A percentile compares a stretch with the other conserved stretches of the same genome.
Conservation (phyloP, 768 basidiomycete species). For the Suillus decipiens region DNA sequence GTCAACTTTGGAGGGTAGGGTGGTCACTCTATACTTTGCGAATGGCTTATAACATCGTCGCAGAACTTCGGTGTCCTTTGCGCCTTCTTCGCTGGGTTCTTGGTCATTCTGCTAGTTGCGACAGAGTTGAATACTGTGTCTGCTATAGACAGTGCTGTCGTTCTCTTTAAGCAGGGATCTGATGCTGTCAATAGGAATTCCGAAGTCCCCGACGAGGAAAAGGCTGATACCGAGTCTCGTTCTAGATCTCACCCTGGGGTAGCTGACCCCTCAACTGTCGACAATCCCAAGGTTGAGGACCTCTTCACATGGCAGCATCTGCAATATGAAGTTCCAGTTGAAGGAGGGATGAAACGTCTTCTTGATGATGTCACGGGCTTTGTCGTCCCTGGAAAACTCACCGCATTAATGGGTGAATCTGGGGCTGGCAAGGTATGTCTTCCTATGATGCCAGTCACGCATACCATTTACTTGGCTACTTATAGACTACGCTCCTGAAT, state of each 20-base stretch:
- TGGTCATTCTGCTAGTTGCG: constrained; percentile 54
- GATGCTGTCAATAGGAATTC: constrained; percentile 11
- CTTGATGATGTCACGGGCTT: constrained; percentile 78
- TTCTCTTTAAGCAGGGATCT: constrained; percentile 67
- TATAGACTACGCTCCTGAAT: constrained; percentile 54
- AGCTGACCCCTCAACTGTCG: neutral
- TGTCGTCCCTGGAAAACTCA: constrained; percentile 79
- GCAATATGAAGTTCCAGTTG: constrained; percentile 69
- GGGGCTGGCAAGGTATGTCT: constrained; percentile 46
- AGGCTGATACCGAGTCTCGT: constrained; percentile 13
- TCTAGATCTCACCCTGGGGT: neutral
- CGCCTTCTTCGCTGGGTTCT: constrained; percentile 65
- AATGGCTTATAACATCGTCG: neutral
- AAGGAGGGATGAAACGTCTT: constrained; percentile 53
- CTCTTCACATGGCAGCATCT: constrained; percentile 83
- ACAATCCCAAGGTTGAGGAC: constrained; percentile 33
- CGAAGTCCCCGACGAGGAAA: constrained; percentile 33
- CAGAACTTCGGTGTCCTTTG: constrained; percentile 71
- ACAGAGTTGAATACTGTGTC: constrained; percentile 52
- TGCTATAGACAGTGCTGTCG: constrained; percentile 41
- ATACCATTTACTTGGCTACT: neutral
- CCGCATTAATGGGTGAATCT: constrained; percentile 73
- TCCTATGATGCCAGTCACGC: neutral
- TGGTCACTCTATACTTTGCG: neutral
- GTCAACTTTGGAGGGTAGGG: constrained; percentile 51